phyloP scores from a whole-genome alignment of 768 basidiomycete species.

The Mycena floridula region DNA sequence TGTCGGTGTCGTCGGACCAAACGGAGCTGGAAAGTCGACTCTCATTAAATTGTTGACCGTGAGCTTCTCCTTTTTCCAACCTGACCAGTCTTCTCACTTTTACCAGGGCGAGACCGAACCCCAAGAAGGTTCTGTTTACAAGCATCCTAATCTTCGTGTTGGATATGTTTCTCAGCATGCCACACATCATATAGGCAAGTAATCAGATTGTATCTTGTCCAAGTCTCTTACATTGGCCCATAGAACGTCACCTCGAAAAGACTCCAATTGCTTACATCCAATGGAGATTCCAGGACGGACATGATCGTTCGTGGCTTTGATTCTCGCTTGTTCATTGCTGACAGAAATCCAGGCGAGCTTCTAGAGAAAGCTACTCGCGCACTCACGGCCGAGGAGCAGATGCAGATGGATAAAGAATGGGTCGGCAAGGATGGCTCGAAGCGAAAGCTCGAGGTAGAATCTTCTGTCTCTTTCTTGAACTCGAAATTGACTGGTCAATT shows the following conservation, averaged over 20 bases:
- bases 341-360: constrained; percentile 58
- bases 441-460: constrained; percentile 80
- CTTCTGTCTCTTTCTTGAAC: background rate
- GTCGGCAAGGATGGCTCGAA: constrained; percentile 87
- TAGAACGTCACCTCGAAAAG: constrained; percentile 92
- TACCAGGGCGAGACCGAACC: constrained; percentile 82
- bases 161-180: constrained; percentile 98
- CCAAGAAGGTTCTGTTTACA: constrained; percentile 88
- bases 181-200: constrained; percentile 85
- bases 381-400: constrained; percentile 84
- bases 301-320: constrained; percentile 70
- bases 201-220: constrained; percentile 9
- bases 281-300: constrained; percentile 98
- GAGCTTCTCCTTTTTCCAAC: constrained; percentile 16
- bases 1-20: constrained; percentile 87
- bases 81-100: constrained; percentile 6
- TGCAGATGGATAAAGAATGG: constrained; percentile 76
- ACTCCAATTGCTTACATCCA: constrained; percentile 96
- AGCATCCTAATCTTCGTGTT: constrained; percentile 89
- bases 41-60: constrained; percentile 91
- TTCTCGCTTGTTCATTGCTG: constrained; percentile 8
- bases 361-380: constrained; percentile 87
- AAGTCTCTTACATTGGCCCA: constrained; percentile 6
- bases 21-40: constrained; percentile 95
- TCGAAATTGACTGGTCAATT: constrained; percentile 7